Percentiles rank a stretch among this genome's conserved stretches.
Evolutionary conservation across 768 basidiomycete genomes (phyloP).

Genomic region (Termitomyces sp.): DNA sequence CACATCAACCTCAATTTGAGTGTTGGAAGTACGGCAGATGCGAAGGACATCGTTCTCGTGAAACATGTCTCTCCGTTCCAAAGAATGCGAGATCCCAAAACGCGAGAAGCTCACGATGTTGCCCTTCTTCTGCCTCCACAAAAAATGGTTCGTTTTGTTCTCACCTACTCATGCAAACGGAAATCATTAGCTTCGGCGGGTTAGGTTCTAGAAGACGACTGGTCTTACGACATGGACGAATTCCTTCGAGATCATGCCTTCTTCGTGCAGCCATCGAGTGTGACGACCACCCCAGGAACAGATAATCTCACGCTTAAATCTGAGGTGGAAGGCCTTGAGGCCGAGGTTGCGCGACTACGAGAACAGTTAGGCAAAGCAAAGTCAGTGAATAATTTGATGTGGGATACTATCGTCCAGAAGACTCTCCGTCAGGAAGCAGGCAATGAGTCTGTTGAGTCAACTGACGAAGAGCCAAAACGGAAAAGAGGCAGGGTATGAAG

Average conservation of each 20-base stretch:
- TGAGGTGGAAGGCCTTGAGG: constrained; percentile 65
- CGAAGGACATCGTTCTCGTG: constrained; percentile 61
- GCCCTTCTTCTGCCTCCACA: constrained; percentile 54
- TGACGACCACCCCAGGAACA: constrained; percentile 21
- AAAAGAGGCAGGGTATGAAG: constrained; percentile 27
- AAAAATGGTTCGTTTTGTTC: constrained; percentile 33
- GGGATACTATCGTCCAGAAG: constrained; percentile 78
- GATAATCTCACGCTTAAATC: constrained; percentile 44
- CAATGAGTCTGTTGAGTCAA: constrained; percentile 13
- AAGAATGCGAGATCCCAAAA: constrained; percentile 62
- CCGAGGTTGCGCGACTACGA: constrained; percentile 62
- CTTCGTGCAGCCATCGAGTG: constrained; percentile 50
- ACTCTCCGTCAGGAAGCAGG: constrained; percentile 39
- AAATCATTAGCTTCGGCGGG: background rate
- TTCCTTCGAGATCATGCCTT: constrained; percentile 63
- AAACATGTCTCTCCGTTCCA: constrained; percentile 70
- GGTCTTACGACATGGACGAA: constrained; percentile 47
- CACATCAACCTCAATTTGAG: constrained; percentile 60
- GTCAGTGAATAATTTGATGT: constrained; percentile 91
- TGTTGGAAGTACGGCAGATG: constrained; percentile 33
- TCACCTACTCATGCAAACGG: background rate
- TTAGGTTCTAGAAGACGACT: constrained; percentile 28
- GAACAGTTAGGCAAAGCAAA: constrained; percentile 81
- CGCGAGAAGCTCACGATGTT: constrained; percentile 69
- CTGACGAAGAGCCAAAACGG: constrained; percentile 22